These are phyloP conservation scores for Triangularia setosa DNA, from an alignment of 2,329 filamentous ascomycete genomes.

Conservation along the genomic window DNA sequence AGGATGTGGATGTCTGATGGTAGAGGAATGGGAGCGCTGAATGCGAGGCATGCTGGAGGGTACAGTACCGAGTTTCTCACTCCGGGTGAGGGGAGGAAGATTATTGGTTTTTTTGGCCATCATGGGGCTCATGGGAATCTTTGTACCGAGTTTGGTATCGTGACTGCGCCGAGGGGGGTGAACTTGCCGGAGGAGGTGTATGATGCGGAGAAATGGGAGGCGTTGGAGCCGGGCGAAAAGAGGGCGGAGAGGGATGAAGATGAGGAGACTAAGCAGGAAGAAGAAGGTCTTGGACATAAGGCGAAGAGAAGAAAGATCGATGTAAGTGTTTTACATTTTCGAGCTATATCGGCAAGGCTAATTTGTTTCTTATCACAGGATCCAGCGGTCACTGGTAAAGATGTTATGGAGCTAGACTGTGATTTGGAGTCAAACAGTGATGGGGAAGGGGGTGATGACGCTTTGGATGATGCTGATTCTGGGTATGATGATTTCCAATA, in stretches of 20 bases:
- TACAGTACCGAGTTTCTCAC: not conserved
- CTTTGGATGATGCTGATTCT: not conserved
- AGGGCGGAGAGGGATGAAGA: not conserved
- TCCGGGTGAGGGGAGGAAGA: not conserved
- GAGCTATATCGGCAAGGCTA: not conserved
- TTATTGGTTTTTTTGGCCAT: conserved; percentile 6
- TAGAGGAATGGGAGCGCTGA: conserved; percentile 17
- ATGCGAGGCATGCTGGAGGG: not conserved
- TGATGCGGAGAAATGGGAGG: not conserved
- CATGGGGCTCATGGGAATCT: conserved; percentile 31
- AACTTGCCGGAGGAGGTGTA: conserved; percentile 39
- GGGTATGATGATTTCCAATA: not conserved
- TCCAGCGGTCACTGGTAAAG: not conserved
- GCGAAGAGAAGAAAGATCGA: conserved; percentile 26
- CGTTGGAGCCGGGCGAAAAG: not conserved
- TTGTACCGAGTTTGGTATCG: conserved; percentile 28
- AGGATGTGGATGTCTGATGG: conserved; percentile 20
- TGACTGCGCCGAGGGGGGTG: conserved; percentile 36
- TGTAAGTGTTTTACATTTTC: not conserved
- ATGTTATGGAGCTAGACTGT: not conserved
- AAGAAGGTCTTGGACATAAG: conserved; percentile 41
- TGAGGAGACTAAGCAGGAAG: conserved; percentile 38
- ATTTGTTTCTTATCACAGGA: not conserved
- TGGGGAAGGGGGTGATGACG: not conserved
- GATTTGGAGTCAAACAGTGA: not conserved